Conservation (phyloP, 257 asterid species). For the Parsonsia alboflavescens region DNA sequence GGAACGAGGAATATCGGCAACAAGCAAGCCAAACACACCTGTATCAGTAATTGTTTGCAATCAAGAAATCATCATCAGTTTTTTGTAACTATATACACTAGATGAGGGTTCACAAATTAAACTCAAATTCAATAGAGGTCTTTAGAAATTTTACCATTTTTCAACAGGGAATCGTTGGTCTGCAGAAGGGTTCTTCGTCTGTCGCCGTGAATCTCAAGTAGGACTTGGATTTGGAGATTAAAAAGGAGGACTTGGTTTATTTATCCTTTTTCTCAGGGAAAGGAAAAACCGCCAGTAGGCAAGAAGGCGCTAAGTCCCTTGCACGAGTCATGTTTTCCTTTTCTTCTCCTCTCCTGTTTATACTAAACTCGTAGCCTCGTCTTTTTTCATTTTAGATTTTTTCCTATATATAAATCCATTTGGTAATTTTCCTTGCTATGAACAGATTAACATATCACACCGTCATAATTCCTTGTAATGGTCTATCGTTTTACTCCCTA, state of each 20-base stretch:
- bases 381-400: not conserved
- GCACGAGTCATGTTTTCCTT: too few relatives aligned
- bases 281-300: not conserved
- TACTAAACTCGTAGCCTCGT: not conserved
- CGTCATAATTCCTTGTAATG: too few relatives aligned
- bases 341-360: too few relatives aligned
- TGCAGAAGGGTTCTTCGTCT: not conserved
- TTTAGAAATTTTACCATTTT: constrained; percentile 13
- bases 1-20: constrained; percentile 89
- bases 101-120: not conserved
- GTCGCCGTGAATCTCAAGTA: not conserved
- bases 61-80: not conserved
- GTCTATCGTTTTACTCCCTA: too few relatives aligned
- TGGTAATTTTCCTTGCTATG: too few relatives aligned
- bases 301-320: not conserved
- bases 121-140: not conserved
- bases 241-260: not conserved
- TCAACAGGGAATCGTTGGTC: not conserved
- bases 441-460: too few relatives aligned
- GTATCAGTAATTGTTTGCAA: not conserved
- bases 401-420: not conserved
- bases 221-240: too few relatives aligned
- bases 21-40: constrained; percentile 91
- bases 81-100: not conserved
- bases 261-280: not conserved